These are phyloP conservation scores for Quercus tomentella DNA, from an alignment of 331 rosid genomes.

Conservation along the genomic window DNA sequence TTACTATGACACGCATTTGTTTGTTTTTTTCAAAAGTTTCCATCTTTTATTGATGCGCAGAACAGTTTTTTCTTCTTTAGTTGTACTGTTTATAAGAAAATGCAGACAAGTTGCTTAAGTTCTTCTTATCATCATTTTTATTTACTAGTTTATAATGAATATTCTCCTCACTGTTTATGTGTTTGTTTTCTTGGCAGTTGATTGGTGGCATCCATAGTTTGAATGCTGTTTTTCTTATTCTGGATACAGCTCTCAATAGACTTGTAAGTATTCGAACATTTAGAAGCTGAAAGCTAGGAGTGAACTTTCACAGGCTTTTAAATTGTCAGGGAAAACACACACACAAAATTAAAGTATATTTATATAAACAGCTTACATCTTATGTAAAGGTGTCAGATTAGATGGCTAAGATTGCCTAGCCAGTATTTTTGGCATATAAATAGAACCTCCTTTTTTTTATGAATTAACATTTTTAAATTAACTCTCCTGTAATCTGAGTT, in stretches of 20 bases:
- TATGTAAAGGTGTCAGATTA: not conserved
- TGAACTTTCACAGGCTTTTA: not conserved
- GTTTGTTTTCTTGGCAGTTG: constrained; percentile 39
- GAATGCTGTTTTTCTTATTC: constrained; percentile 49
- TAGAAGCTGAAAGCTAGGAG: not conserved
- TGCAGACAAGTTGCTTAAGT: not conserved
- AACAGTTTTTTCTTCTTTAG: not conserved
- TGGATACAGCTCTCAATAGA: constrained; percentile 54
- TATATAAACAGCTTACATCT: not conserved
- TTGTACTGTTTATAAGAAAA: not conserved
- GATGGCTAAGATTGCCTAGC: not conserved
- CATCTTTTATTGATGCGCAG: too few relatives aligned
- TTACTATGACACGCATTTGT: not conserved
- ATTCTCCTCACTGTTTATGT: not conserved
- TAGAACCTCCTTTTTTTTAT: not conserved
- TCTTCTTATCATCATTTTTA: not conserved
- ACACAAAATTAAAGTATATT: not conserved
- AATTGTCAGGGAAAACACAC: not conserved
- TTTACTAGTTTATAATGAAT: not conserved
- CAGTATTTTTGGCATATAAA: too few relatives aligned
- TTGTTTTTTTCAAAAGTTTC: not conserved
- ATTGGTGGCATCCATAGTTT: constrained; percentile 66
- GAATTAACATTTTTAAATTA: not conserved
- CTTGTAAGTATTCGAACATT: constrained; percentile 41
- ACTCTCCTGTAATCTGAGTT: not conserved